phyloP scores from a whole-genome alignment of 148 eudicot species.

The Arctostaphylos glauca region DNA sequence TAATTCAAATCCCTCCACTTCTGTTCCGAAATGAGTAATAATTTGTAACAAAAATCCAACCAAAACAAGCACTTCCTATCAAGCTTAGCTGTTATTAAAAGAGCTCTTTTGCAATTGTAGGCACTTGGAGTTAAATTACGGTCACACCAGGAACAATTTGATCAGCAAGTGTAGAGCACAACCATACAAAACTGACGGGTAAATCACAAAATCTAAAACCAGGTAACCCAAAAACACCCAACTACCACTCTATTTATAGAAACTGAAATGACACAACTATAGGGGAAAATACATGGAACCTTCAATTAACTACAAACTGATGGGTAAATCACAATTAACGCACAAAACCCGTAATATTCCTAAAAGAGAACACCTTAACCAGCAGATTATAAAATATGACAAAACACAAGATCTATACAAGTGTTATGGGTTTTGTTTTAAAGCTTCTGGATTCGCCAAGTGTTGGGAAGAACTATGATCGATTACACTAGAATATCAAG shows the following conservation, averaged over 20 bases:
- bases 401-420: neutral
- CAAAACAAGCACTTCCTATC: no score
- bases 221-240: neutral
- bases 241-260: neutral
- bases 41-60: no score
- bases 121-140: no score
- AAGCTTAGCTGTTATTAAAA: no score
- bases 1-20: no score
- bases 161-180: no score
- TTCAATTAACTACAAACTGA: neutral
- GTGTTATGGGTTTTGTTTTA: neutral
- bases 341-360: neutral
- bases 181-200: no score
- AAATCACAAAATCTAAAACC: neutral
- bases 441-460: neutral
- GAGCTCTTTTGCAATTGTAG: no score
- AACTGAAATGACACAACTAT: neutral
- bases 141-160: no score
- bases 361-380: neutral
- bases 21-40: no score
- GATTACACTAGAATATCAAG: neutral
- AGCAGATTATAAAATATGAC: neutral
- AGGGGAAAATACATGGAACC: neutral
- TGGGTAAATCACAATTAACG: conserved; percentile 2
- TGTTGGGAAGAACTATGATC: neutral